Base-by-base conservation (phyloP, 2,329 filamentous ascomycete genomes). In the Trichoderma atrobrunneum region DNA sequence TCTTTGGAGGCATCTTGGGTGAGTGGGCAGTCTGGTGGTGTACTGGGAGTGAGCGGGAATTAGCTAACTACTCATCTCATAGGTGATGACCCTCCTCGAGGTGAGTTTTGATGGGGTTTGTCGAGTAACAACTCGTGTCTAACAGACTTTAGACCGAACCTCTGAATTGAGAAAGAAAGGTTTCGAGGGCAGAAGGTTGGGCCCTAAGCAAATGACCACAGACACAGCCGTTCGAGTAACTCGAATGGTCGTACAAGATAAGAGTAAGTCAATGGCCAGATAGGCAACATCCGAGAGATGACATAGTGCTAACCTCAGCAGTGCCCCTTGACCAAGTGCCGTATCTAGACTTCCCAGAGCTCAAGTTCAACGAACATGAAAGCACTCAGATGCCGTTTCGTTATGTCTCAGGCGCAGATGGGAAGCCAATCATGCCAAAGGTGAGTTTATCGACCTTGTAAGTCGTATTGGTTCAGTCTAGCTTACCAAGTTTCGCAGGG, bases 331-430 rank as follows among this genome's bases (percentile, higher is more conserved):
- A 92, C 71, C 85, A 94, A 75, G 92, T 99, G 39, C 87, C 90
- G 2, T 98, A 96, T 79, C 81, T 96, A 39, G 95, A 98, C 80
- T 91, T 93, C 78, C 96, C 96, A 0, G 95, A 98, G 79, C 88
- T 99, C 79, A 91, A 91, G 79, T 92, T 98, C 81, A 93, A 93
- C 80, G 91, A 96, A 80, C 91, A 97, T 78, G 96, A 99, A 84
- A 96, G 93, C 80, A 97, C 95, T 0, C 88, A 97, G 81, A 98
- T 99, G 96, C 96, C 96, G 1, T 99, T 99, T 82, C 93, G 96
- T 76, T 99, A 99, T 80, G 95, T 99, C 65, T 91, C 89, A 79
- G 91, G 88, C 66, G 84, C 88, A 12, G 85, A 93, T 71, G 94
- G 92, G 59, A 86, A 93, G 76, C 93, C 95, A 1, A 90, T 98